These are phyloP conservation scores for Ustilago shanxiensis DNA, from an alignment of 1,284 basidiomycete species.

Conservation along the genomic window DNA sequence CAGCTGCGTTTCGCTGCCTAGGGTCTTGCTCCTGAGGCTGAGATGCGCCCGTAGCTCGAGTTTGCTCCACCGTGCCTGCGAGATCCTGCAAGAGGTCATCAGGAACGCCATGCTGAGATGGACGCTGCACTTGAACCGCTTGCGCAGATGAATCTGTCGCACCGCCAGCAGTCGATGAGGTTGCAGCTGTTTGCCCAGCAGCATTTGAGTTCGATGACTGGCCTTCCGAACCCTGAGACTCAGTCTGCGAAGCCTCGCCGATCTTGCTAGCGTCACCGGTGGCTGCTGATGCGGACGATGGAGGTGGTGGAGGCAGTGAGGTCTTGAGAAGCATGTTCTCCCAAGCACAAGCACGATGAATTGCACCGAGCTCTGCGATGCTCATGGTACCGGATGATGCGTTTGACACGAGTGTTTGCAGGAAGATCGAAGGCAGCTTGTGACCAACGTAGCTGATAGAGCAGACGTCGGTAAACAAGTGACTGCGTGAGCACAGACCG, in stretches of 20 bases:
- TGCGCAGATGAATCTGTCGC: conserved; percentile 7
- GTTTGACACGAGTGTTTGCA: conserved; percentile 73
- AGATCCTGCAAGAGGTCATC: conserved; percentile 45
- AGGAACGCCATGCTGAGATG: conserved; percentile 42
- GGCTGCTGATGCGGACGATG: conserved; percentile 5
- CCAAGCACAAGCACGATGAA: conserved; percentile 88
- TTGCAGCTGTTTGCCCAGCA: background rate
- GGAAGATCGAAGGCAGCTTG: conserved; percentile 80
- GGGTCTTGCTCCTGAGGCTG: conserved; percentile 35
- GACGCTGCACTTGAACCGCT: conserved; percentile 30
- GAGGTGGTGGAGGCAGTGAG: conserved; percentile 40
- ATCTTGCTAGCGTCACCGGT: conserved; percentile 29
- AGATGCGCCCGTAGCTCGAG: conserved; percentile 16
- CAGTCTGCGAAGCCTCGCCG: conserved; percentile 14
- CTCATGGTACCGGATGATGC: conserved; percentile 74
- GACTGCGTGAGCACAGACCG: conserved; percentile 81
- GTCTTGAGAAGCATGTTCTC: conserved; percentile 84
- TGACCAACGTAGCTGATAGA: conserved; percentile 84
- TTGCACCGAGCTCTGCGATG: conserved; percentile 80
- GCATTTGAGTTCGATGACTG: conserved; percentile 7
- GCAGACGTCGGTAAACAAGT: conserved; percentile 89
- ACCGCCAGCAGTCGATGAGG: background rate
- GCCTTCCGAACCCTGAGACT: background rate
- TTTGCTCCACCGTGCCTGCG: conserved; percentile 48
- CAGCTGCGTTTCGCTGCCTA: conserved; percentile 45